Evolutionary conservation across 495 filamentous ascomycete species (phyloP), one percentile per base, ranked within the genome.

Genomic region (Penicillium malachiteum): DNA sequence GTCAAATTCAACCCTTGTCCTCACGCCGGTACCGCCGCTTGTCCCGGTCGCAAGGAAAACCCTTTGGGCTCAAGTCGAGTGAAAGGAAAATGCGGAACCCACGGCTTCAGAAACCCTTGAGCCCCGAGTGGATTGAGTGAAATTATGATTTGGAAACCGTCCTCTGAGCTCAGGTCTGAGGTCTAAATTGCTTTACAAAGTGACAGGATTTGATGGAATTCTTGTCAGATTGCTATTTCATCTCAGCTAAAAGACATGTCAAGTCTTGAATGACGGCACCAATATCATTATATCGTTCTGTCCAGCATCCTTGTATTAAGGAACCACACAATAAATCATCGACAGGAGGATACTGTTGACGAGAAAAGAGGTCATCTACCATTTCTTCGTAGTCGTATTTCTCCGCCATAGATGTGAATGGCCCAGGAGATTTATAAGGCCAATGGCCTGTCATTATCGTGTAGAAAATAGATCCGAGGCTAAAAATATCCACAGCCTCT

Each of bases 391-490:
- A 63, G 18, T 47, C 39, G 7, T 26, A 37, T 48, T 16, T 57
- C 53, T 64, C 57, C n/a, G 42, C 54, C 3, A 58, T 0, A 16
- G 61, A 58, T 26, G 45, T 42, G 47, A 64, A 64, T 37, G 58
- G 61, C 1, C 61, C 61, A 17, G 45, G 61, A 55, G 61, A 42
- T 31, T 44, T 67, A 37, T 69, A 67, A 9, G 66, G 64, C 66
- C 65, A 69, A 55, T 67, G 53, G 14, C 65, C 59, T 31, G 66
- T 67, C 65, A 67, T 59, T 40, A 63, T 69, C 32, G 62, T 69
- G 49, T 67, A 69, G 49, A 58, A 58, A 12, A 67, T 46, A 1
- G 66, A 67, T 21, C 66, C 64, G 18, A 67, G 66, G 35, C 66
- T 64, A 37, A 69, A 67, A 9, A 69, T 67, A 37, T 67, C 62